Conservation (phyloP, 495 filamentous ascomycete species). For the Trichodelitschia bisporula region DNA sequence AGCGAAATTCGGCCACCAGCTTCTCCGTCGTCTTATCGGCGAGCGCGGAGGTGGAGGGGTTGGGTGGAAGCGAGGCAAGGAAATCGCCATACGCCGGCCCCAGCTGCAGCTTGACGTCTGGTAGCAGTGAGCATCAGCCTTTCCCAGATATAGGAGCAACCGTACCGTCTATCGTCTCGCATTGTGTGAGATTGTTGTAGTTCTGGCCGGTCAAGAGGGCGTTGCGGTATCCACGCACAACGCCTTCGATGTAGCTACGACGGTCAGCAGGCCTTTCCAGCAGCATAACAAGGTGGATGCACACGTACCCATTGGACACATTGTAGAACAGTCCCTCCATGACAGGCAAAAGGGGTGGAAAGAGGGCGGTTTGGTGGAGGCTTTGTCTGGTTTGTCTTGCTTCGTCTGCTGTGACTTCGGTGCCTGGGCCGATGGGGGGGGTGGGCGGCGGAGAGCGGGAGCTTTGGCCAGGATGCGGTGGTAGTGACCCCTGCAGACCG, state of each 20-base stretch:
- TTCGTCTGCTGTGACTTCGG: no score
- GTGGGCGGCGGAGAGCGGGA: no score
- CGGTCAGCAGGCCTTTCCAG: conserved; percentile 1
- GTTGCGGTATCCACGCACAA: conserved; percentile 93
- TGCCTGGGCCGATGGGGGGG: no score
- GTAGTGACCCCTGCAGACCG: no score
- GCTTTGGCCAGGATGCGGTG: no score
- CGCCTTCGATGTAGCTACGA: conserved; percentile 76
- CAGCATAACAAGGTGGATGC: conserved; percentile 6
- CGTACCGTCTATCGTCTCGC: conserved; percentile 91
- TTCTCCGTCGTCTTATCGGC: conserved; percentile 93
- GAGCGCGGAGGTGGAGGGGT: conserved; percentile 86
- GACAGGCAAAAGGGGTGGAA: no score
- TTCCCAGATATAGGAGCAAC: background rate
- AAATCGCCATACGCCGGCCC: conserved; percentile 93
- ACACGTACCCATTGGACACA: conserved; percentile 59
- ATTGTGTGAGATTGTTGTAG: conserved; percentile 93
- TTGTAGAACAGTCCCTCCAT: conserved; percentile 98
- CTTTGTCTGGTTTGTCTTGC: no score
- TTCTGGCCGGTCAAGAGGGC: conserved; percentile 69
- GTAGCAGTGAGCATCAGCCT: conserved; percentile 1
- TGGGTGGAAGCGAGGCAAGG: conserved; percentile 79
- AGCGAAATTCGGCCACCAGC: conserved; percentile 90
- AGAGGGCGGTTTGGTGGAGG: no score
- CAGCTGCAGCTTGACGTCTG: conserved; percentile 95